These are phyloP conservation scores for Fusarium sp. DNA, from an alignment of 2,329 filamentous ascomycete species.

Conservation along the genomic window DNA sequence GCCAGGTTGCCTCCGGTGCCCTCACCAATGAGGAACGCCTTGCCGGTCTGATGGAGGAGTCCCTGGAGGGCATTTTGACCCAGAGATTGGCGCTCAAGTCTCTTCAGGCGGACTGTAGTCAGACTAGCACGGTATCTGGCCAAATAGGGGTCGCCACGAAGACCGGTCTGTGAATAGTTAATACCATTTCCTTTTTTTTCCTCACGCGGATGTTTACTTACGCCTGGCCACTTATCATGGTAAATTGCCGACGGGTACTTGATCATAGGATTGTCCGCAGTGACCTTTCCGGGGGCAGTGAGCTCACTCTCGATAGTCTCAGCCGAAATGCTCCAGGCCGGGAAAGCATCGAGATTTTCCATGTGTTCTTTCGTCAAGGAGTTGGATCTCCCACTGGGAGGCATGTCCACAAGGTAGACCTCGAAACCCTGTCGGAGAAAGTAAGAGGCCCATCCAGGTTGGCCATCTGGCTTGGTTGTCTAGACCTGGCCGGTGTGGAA, in stretches of 20 bases:
- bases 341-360: no score
- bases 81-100: conserved; percentile 47
- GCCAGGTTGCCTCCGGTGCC: conserved; percentile 61
- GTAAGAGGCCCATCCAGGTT: conserved; percentile 59
- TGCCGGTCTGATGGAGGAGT: conserved; percentile 58
- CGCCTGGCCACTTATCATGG: conserved; percentile 57
- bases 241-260: conserved; percentile 42
- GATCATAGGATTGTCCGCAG: neutral
- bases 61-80: conserved; percentile 53
- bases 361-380: conserved; percentile 1
- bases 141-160: conserved; percentile 60
- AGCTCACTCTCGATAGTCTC: conserved; percentile 46
- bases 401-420: conserved; percentile 59
- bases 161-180: conserved; percentile 46
- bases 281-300: conserved; percentile 46
- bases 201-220: conserved; percentile 13
- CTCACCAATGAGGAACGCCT: conserved; percentile 61
- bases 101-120: conserved; percentile 50
- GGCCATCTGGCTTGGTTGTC: conserved; percentile 61
- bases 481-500: conserved; percentile 54
- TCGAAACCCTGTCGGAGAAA: conserved; percentile 57
- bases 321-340: neutral
- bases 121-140: conserved; percentile 60
- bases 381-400: conserved; percentile 54
- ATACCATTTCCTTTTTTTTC: neutral